Conservation (phyloP, 2,329 filamentous ascomycete species). For the Gnomoniopsis sp. region DNA sequence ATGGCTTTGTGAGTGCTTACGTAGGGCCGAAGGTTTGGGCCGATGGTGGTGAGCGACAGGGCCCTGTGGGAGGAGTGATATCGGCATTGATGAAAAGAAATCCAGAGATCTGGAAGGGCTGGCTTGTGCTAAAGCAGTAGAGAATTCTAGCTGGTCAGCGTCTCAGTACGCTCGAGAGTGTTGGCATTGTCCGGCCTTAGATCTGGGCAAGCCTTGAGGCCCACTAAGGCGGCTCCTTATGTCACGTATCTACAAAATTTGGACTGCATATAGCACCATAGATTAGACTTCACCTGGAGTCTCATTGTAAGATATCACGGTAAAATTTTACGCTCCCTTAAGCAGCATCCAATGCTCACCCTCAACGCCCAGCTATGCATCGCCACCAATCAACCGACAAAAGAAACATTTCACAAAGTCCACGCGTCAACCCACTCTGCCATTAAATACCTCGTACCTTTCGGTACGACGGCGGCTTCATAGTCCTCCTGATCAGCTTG, state of each 20-base stretch:
- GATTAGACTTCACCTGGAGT: background rate
- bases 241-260: too few relatives aligned
- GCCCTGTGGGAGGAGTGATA: constrained; percentile 67
- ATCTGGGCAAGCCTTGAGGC: too few relatives aligned
- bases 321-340: background rate
- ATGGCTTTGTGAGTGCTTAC: constrained; percentile 80
- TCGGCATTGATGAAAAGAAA: constrained; percentile 52
- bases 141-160: background rate
- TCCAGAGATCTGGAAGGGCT: constrained; percentile 34
- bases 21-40: constrained; percentile 78
- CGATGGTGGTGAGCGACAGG: constrained; percentile 70
- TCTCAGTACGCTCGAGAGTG: background rate
- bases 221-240: too few relatives aligned
- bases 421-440: background rate
- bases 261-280: background rate
- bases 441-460: constrained; percentile 74
- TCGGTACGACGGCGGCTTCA: constrained; percentile 90
- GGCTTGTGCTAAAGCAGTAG: constrained; percentile 53
- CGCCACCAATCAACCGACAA: constrained; percentile 4
- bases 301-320: constrained; percentile 3
- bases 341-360: background rate
- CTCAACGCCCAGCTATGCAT: constrained; percentile 19
- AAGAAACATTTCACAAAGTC: background rate
- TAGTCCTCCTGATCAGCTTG: constrained; percentile 78
- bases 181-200: background rate